phyloP scores from a whole-genome alignment of 139 green algal genomes.

The Micromonas pusilla region DNA sequence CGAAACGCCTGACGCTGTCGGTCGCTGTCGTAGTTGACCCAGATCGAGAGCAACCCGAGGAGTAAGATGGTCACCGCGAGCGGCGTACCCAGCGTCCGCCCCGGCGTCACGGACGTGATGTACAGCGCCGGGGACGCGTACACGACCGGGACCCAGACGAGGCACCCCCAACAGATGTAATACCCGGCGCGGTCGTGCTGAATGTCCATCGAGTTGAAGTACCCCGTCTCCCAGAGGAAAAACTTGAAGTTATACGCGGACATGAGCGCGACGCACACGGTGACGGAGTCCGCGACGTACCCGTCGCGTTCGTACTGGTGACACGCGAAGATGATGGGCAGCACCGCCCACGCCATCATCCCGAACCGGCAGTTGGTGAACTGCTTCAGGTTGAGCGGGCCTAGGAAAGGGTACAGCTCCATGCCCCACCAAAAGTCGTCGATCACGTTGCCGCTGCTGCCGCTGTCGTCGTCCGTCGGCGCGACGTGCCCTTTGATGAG shows the following conservation, averaged over 20 bases:
- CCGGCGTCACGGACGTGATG: conserved; percentile 45
- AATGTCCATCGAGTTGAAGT: conserved; percentile 74
- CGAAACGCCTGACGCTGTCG: conserved; percentile 57
- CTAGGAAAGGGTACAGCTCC: conserved; percentile 70
- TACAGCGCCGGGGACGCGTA: conserved; percentile 68
- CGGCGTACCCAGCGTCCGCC: conserved; percentile 34
- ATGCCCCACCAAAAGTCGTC: conserved; percentile 73
- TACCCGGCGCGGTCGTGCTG: conserved; percentile 69
- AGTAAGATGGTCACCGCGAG: conserved; percentile 25
- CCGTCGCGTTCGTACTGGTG: conserved; percentile 55
- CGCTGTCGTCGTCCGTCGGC: conserved; percentile 42
- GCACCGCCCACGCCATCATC: conserved; percentile 64
- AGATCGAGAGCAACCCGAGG: conserved; percentile 50
- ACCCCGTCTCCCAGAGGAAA: conserved; percentile 62
- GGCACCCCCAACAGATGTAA: conserved; percentile 71
- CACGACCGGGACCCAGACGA: conserved; percentile 64
- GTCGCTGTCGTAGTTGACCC: conserved; percentile 70
- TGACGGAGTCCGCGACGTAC: conserved; percentile 50
- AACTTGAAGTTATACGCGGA: conserved; percentile 57
- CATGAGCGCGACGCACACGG: conserved; percentile 52
- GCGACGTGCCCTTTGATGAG: conserved; percentile 51
- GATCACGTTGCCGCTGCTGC: conserved; percentile 53
- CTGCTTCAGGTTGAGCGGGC: conserved; percentile 67
- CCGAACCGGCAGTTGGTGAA: conserved; percentile 78
- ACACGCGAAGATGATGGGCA: conserved; percentile 49